Evolutionary conservation across 2,329 filamentous ascomycete species (phyloP), one percentile per base, ranked within the genome.

Genomic region (Ascochyta koolunga): DNA sequence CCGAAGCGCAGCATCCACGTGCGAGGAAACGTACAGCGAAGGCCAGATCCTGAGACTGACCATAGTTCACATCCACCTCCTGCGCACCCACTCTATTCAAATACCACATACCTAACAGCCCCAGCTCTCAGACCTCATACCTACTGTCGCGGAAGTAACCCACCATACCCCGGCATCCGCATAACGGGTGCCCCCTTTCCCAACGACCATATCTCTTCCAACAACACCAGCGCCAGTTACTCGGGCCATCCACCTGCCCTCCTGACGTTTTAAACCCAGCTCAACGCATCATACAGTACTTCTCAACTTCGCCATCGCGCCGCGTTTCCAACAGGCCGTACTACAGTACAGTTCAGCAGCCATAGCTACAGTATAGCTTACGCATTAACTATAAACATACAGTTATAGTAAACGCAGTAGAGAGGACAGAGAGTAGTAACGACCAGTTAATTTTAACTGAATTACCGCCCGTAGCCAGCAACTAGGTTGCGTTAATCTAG

Each of bases 231-330:
- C 36, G 22, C 59, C 51, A 10, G 58, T 66, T 2, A 58, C 46
- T 6, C 58, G 50, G 51, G 60, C 18, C 15, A 50, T 43, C 9
- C 56, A 40, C 18, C 64, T 65, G 3, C 65, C 67, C 0, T 31
- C 43, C 21, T 54, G 13, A 54, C 59, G 3, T 67, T 72, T 35
- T 69, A 67, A 54, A 68, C 68, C 48, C 53, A 64, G 2, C 59
- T 68, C n/a, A 10, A 55, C 9, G 11, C 54, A 1, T 11, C n/a
- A n/a, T n/a, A n/a, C n/a, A n/a, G n/a, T n/a, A n/a, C n/a, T n/a
- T n/a, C n/a, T n/a, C n/a, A n/a, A n/a, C n/a, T n/a, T n/a, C n/a
- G n/a, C n/a, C n/a, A n/a, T n/a, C n/a, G n/a, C n/a, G n/a, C n/a
- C n/a, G n/a, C n/a, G n/a, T n/a, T n/a, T n/a, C n/a, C n/a, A n/a